Conservation (phyloP, 129 eudicot genomes). For the carrot (Daucus carota) region DNA sequence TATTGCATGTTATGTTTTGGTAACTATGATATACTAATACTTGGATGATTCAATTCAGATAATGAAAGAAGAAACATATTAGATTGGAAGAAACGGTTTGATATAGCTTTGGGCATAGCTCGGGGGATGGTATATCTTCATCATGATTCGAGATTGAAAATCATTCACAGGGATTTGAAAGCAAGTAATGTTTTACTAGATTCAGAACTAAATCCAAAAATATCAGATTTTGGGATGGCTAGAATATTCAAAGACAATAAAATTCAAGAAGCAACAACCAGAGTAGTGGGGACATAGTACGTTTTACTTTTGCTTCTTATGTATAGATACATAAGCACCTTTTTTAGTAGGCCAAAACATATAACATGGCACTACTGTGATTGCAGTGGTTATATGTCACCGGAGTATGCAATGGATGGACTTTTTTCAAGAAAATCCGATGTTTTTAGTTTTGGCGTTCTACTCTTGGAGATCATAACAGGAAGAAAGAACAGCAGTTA, state of each 20-base stretch:
- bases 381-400: conserved; percentile 6
- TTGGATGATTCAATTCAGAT: not conserved
- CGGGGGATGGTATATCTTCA: conserved; percentile 1
- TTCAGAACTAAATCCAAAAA: not conserved
- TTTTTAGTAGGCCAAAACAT: not conserved
- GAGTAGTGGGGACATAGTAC: not conserved
- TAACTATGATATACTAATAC: not conserved
- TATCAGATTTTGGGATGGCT: conserved; percentile 3
- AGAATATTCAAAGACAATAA: not conserved
- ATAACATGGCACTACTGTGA: not conserved
- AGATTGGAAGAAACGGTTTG: conserved; percentile 1
- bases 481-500: conserved; percentile 6
- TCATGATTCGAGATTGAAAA: not conserved
- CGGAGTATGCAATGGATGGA: conserved; percentile 4
- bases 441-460: conserved; percentile 6
- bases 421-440: not conserved
- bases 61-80: not conserved
- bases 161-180: conserved; percentile 4
- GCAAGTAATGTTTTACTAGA: conserved; percentile 2
- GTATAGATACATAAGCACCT: no score
- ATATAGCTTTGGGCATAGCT: not conserved
- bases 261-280: not conserved
- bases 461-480: not conserved
- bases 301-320: not conserved
- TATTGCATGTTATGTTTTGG: no score